Conservation (phyloP, 179 eudicot genomes). For the Beta lomatogona region DNA sequence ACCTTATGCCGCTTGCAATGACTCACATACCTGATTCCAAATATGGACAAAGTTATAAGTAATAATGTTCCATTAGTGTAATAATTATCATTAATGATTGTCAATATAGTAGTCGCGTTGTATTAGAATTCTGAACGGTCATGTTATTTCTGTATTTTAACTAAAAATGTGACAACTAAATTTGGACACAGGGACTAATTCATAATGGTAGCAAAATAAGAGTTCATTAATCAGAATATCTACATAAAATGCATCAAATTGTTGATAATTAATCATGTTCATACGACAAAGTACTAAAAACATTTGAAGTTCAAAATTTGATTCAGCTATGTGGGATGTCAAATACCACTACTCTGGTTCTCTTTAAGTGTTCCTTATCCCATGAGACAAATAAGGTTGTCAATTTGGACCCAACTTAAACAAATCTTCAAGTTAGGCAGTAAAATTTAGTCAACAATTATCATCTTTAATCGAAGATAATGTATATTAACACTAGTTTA, state of each 20-base stretch:
- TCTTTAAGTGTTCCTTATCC: neutral
- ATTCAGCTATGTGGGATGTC: neutral
- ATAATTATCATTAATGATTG: neutral
- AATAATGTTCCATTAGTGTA: neutral
- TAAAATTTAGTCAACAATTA: neutral
- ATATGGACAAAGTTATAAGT: neutral
- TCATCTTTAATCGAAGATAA: neutral
- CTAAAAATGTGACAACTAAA: too few relatives aligned
- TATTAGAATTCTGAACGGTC: too few relatives aligned
- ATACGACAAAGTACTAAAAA: neutral
- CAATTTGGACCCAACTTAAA: neutral
- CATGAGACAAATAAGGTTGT: neutral
- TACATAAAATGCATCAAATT: neutral
- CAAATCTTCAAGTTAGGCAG: neutral
- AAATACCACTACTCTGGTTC: neutral
- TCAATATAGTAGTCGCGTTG: neutral
- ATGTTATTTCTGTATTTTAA: too few relatives aligned
- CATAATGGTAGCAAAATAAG: too few relatives aligned
- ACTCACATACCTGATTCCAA: constrained; percentile 53
- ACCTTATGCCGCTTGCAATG: constrained; percentile 57
- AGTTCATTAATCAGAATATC: too few relatives aligned
- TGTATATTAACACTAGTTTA: neutral
- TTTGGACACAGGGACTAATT: too few relatives aligned
- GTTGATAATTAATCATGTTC: too few relatives aligned
- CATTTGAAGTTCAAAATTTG: neutral